Conservation (phyloP, 2,329 filamentous ascomycete species). For the Phaeosphaeria sp. region DNA sequence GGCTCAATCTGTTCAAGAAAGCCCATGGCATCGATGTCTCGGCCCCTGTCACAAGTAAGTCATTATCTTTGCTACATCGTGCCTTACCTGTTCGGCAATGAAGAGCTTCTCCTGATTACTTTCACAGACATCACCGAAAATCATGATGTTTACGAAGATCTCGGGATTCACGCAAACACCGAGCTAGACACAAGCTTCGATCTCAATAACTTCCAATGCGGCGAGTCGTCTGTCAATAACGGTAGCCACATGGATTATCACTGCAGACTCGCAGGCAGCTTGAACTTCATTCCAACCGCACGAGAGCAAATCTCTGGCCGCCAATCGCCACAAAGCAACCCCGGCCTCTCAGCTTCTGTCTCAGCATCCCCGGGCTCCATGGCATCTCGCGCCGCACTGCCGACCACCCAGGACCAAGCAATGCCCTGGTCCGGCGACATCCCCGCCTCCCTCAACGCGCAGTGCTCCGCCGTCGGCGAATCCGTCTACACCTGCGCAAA, state of each 20-base stretch:
- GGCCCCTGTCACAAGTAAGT: constrained; percentile 15
- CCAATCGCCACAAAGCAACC: constrained; percentile 22
- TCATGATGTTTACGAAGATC: constrained; percentile 44
- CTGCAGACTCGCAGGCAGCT: constrained; percentile 35
- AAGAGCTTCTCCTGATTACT: not conserved
- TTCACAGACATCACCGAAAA: constrained; percentile 14
- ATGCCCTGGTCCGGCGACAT: constrained; percentile 3
- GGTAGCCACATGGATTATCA: constrained; percentile 5
- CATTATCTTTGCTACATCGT: not conserved
- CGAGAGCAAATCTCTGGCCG: constrained; percentile 18
- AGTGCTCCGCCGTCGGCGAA: constrained; percentile 1
- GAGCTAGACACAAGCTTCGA: constrained; percentile 39
- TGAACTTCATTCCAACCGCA: constrained; percentile 18
- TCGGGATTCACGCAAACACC: constrained; percentile 32
- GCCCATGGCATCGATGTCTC: constrained; percentile 50
- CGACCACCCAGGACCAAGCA: constrained; percentile 5
- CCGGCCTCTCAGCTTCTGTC: constrained; percentile 23
- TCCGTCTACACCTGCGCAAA: constrained; percentile 8
- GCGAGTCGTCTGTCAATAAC: constrained; percentile 13
- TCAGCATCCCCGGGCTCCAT: constrained; percentile 22
- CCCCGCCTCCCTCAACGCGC: not conserved
- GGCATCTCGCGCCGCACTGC: constrained; percentile 14
- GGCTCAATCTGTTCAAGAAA: constrained; percentile 58
- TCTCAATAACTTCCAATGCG: constrained; percentile 30
- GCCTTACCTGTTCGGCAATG: not conserved